Percentiles rank a stretch among this genome's conserved stretches.
These are phyloP conservation scores for Hypoxylon intermedium DNA, from an alignment of 495 filamentous ascomycete genomes.

Conservation along the genomic window DNA sequence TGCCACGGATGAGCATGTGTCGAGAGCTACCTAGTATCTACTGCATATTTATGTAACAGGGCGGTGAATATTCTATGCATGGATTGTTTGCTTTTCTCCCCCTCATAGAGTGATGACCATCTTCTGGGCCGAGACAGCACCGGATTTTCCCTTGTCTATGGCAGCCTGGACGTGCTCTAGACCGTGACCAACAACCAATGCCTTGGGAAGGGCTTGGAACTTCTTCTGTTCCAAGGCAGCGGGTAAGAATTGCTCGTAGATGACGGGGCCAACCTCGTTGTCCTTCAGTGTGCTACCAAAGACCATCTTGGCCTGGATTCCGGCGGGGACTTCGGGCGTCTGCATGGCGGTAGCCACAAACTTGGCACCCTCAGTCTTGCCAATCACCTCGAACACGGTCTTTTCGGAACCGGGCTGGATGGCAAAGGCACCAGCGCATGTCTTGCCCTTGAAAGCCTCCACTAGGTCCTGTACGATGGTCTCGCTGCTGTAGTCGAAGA, in stretches of 20 bases:
- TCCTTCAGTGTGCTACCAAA: slow-evolving; percentile 29
- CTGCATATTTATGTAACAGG: too few relatives aligned
- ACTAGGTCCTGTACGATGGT: slow-evolving; percentile 46
- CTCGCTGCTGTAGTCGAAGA: slow-evolving; percentile 64
- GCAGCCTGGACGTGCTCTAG: slow-evolving; percentile 35
- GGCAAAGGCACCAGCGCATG: slow-evolving; percentile 25
- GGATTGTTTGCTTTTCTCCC: too few relatives aligned
- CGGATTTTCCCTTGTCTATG: slow-evolving; percentile 25
- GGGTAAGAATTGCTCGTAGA: slow-evolving; percentile 32
- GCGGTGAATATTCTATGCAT: too few relatives aligned
- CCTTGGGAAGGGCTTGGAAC: slow-evolving; percentile 29
- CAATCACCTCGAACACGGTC: slow-evolving; percentile 26
- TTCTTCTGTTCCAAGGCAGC: slow-evolving; percentile 26
- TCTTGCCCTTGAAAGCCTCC: slow-evolving; percentile 37
- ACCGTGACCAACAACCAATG: slow-evolving; percentile 34
- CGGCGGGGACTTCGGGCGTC: slow-evolving; percentile 26
- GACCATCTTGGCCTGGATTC: slow-evolving; percentile 37
- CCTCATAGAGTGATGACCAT: slow-evolving; percentile 34
- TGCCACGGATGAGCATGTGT: too few relatives aligned
- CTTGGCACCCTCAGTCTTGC: slow-evolving; percentile 28
- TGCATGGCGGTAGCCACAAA: slow-evolving; percentile 39
- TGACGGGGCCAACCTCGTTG: slow-evolving; percentile 31
- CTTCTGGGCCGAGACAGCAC: slow-evolving; percentile 32
- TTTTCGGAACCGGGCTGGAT: slow-evolving; percentile 12
- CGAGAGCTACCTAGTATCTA: too few relatives aligned